Evolutionary conservation across 73 alveolate species (phyloP).

Genomic region (Halteria grandinella): DNA sequence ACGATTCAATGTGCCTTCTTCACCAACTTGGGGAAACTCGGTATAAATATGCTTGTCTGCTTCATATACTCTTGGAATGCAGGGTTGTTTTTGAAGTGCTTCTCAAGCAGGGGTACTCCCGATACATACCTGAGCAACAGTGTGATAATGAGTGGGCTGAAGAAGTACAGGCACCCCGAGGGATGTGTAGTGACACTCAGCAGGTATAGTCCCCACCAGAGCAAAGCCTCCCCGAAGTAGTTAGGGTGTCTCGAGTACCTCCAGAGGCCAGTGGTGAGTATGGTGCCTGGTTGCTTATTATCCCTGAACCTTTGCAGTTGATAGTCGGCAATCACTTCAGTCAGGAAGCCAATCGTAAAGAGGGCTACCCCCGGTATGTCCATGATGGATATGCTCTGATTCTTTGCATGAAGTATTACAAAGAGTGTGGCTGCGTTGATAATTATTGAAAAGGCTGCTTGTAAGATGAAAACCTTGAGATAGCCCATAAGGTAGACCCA

Average conservation of each 20-base stretch:
- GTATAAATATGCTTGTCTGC: slow-evolving; percentile 57
- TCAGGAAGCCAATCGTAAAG: slow-evolving; percentile 33
- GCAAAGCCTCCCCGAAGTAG: slow-evolving; percentile 89
- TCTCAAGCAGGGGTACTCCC: slow-evolving; percentile 63
- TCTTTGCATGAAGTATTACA: background rate
- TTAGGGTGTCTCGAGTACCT: slow-evolving; percentile 96
- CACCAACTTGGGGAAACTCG: no score
- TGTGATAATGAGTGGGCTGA: slow-evolving; percentile 29
- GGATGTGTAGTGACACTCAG: slow-evolving; percentile 7
- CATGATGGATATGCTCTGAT: background rate
- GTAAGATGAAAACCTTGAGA: slow-evolving; percentile 20
- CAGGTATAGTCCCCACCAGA: slow-evolving; percentile 89
- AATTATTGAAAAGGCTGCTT: background rate
- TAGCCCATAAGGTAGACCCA: slow-evolving; percentile 6
- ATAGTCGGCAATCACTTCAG: slow-evolving; percentile 48
- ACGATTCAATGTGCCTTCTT: background rate
- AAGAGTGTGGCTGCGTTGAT: background rate
- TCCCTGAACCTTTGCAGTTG: slow-evolving; percentile 24
- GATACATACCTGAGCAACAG: slow-evolving; percentile 60
- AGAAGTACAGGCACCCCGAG: background rate
- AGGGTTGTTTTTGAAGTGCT: slow-evolving; percentile 3
- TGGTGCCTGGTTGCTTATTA: slow-evolving; percentile 25
- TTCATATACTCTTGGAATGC: slow-evolving; percentile 26
- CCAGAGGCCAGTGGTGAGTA: slow-evolving; percentile 82
- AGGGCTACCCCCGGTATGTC: slow-evolving; percentile 38